Evolutionary conservation across 192 early-diverging fungal genomes (phyloP), one percentile per base, ranked within the genome.

Genomic region (Coemansia sp.): DNA sequence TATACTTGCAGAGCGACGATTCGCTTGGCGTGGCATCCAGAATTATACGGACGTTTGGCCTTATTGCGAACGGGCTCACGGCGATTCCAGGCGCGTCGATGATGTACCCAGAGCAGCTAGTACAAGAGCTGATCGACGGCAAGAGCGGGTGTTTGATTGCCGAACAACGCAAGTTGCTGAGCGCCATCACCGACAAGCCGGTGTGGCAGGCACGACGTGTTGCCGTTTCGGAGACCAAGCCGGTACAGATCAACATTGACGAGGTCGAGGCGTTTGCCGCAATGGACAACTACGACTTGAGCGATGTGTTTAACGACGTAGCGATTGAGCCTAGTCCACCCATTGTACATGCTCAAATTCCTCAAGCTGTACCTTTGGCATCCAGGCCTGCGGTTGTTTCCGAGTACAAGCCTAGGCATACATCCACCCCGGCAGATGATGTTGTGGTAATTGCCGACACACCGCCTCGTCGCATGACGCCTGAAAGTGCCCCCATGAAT

Each of bases 181-280:
- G 30, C 2, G 33, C 38, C 10, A 69, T 69, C 29, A 68, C 66
- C 3, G 43, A 33, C 16, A 54, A 48, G 49, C 25, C 47, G 0
- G 69, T 68, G 16, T 69, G 65, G 69, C 65, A 71, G 44, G 52
- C 63, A 16, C 54, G 66, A 6, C 38, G 59, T 1, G 42, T 52
- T n/a, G 54, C 58, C 6, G 55, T 63, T 5, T 68, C 65, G 2
- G 62, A 61, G 58, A 40, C 54, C 21, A 61, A 51, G 30, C 62
- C 76, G 16, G 66, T 71, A 6, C 69, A 65, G 60, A 69, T 69
- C 43, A 68, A 61, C 53, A 65, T 72, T 42, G 62, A 72, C 42
- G 65, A 69, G 23, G 60, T 69, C 23, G 67, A 79, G 25, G 61
- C 33, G 5, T 65, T 79, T 53, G 62, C 65, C n/a, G 62, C 54